Percentiles rank a stretch among this genome's conserved stretches.
These are phyloP conservation scores for Discostella stelligeroides DNA, from an alignment of 108 stramenopile species.

Conservation along the genomic window DNA sequence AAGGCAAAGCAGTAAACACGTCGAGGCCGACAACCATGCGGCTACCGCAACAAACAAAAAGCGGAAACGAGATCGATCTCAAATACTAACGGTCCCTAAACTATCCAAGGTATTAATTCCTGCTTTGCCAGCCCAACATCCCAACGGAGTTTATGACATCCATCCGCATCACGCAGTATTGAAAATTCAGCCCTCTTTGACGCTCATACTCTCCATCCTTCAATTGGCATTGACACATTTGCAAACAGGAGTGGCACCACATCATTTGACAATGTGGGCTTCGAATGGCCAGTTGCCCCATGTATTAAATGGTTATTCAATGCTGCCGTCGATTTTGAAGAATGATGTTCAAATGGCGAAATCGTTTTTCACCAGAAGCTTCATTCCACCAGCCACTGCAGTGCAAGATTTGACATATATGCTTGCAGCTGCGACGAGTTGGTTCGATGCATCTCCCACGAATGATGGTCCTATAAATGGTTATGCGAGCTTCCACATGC, in stretches of 20 bases:
- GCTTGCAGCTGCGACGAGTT: slow-evolving; percentile 39
- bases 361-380: slow-evolving; percentile 42
- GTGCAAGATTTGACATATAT: slow-evolving; percentile 30
- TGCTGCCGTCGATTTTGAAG: slow-evolving; percentile 46
- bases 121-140: slow-evolving; percentile 13
- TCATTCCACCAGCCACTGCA: slow-evolving; percentile 25
- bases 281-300: slow-evolving; percentile 62
- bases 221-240: slow-evolving; percentile 54
- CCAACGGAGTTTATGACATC: slow-evolving; percentile 32
- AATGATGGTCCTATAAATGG: not conserved
- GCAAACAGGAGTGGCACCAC: slow-evolving; percentile 50
- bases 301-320: slow-evolving; percentile 57
- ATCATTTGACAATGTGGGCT: slow-evolving; percentile 55
- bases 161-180: slow-evolving; percentile 59
- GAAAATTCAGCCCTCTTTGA: slow-evolving; percentile 52
- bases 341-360: slow-evolving; percentile 38
- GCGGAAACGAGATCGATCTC: slow-evolving; percentile 4
- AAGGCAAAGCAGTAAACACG: not conserved
- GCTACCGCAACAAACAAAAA: slow-evolving; percentile 8
- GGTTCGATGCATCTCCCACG: slow-evolving; percentile 16
- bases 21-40: slow-evolving; percentile 23
- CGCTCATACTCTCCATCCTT: slow-evolving; percentile 54
- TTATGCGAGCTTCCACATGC: not conserved
- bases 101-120: slow-evolving; percentile 6
- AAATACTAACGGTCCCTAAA: slow-evolving; percentile 18